Base-by-base conservation (phyloP, 768 basidiomycete genomes). In the Amanita pseudoporphyria region DNA sequence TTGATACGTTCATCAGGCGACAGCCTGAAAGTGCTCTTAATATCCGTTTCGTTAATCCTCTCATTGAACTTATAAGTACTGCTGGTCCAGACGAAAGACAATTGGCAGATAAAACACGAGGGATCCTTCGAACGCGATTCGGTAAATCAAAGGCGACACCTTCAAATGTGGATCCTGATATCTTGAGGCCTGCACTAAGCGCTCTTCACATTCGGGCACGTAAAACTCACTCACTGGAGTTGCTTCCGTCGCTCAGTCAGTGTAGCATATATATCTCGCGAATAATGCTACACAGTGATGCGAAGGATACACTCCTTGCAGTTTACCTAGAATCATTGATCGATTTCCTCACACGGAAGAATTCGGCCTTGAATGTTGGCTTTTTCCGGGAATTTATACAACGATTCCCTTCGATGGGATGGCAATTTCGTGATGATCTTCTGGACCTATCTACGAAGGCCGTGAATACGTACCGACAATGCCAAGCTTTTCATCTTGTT, bases 101-200 rank as follows among this genome's bases (percentile, higher is more conserved):
- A 57, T 71, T 98, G n/a, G 76, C 84, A 9, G 85, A 89, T 62
- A 97, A 97, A 67, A 84, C 91, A 1, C 76, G 77, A 52, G 84
- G 87, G 21, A 78, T 97, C 53, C 71, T 97, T 37, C 78, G 79
- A 35, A 75, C 74, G 21, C 78, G 89, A 33, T 71, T 94, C 51
- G 77, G 73, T 49, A 90, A 90, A 61, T 68, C 78, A 38, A 91
- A 85, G 59, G 88, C 86, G 9, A 49, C 77, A 9, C 82, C 84
- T 2, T 62, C 65, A 2, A 67, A 68, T 24, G 64, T 73, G 10
- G 71, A 78, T 40, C 54, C 58, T n/a, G 72, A 75, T 28, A 65
- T 70, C 41, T 62, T 70, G 12, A 63, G 66, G 38, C 67, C 70
- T 5, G 63, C 82, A 16, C 68, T 90, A 22, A 69, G 71, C 44